Conservation (phyloP, 441 rosid genomes). For the Melastoma candidum region DNA sequence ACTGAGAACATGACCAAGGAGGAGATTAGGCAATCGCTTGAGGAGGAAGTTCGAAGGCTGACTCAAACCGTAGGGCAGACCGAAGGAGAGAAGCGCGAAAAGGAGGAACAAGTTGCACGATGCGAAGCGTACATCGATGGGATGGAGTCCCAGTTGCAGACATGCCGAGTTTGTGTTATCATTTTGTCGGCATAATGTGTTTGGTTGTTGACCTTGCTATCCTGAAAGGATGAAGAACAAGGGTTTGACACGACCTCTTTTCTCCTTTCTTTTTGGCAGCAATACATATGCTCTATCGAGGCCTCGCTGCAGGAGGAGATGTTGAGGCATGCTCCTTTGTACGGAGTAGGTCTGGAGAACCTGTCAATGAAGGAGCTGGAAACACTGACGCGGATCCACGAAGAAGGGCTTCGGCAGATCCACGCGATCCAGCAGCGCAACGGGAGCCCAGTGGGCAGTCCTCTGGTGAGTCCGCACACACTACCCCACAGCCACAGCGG, state of each 20-base stretch:
- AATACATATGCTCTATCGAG: constrained; percentile 74
- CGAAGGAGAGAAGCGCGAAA: constrained; percentile 90
- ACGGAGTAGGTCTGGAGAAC: constrained; percentile 88
- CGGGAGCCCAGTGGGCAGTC: constrained; percentile 68
- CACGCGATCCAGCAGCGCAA: constrained; percentile 70
- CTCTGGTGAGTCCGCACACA: constrained; percentile 50
- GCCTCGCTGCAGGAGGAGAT: constrained; percentile 85
- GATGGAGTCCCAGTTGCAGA: constrained; percentile 89
- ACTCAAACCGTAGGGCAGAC: constrained; percentile 86
- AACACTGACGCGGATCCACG: constrained; percentile 82
- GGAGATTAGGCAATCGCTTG: constrained; percentile 81
- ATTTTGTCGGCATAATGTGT: not conserved
- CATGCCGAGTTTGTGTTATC: constrained; percentile 61
- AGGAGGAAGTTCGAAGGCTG: constrained; percentile 77
- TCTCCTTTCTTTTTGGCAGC: constrained; percentile 38
- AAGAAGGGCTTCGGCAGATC: constrained; percentile 91
- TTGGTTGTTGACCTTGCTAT: not conserved
- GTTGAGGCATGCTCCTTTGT: constrained; percentile 90
- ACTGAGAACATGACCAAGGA: constrained; percentile 82
- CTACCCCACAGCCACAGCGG: constrained; percentile 52
- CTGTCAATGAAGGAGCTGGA: constrained; percentile 88
- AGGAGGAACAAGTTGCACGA: constrained; percentile 86
- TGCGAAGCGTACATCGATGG: constrained; percentile 94
- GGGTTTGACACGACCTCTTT: not conserved
- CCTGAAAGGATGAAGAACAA: not conserved